These are phyloP conservation scores for Acanthamoeba lenticulata DNA, from an alignment of 208 protist genomes.

Conservation along the genomic window DNA sequence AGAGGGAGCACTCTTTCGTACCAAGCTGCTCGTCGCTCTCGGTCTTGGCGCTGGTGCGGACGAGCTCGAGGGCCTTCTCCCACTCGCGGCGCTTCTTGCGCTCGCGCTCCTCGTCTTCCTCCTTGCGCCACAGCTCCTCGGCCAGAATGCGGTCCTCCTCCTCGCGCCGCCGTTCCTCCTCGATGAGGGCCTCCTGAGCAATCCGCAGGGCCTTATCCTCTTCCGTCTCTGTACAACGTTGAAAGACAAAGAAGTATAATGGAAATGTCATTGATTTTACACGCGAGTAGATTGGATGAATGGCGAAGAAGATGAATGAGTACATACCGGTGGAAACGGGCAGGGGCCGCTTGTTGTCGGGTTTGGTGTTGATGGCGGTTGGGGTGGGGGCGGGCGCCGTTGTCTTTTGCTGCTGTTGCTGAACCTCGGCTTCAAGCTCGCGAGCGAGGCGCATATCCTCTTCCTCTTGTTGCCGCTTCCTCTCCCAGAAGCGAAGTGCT, in stretches of 20 bases:
- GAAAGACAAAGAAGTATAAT: too few species aligned
- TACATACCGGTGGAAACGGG: not conserved
- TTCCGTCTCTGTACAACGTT: not conserved
- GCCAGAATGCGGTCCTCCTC: conserved; percentile 25
- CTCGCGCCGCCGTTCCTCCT: not conserved
- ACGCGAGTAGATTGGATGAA: too few species aligned
- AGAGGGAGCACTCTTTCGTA: not conserved
- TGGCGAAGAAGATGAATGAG: too few species aligned
- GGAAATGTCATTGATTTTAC: too few species aligned
- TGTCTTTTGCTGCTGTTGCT: not conserved
- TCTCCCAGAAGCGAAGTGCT: not conserved
- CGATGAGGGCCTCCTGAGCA: not conserved
- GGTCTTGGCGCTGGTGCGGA: conserved; percentile 11
- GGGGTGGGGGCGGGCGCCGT: not conserved
- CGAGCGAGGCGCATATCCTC: conserved; percentile 32
- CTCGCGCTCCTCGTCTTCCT: conserved; percentile 47
- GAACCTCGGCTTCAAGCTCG: not conserved
- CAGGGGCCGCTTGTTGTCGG: not conserved
- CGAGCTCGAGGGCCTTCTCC: not conserved
- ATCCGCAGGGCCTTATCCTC: not conserved
- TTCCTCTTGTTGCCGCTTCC: conserved; percentile 39
- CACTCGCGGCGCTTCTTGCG: conserved; percentile 27
- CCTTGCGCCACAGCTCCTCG: conserved; percentile 31
- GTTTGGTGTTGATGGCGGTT: not conserved
- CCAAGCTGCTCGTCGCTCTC: conserved; percentile 25